Evolutionary conservation across 768 basidiomycete species (phyloP).

Genomic region (Boletus tomentosulus): DNA sequence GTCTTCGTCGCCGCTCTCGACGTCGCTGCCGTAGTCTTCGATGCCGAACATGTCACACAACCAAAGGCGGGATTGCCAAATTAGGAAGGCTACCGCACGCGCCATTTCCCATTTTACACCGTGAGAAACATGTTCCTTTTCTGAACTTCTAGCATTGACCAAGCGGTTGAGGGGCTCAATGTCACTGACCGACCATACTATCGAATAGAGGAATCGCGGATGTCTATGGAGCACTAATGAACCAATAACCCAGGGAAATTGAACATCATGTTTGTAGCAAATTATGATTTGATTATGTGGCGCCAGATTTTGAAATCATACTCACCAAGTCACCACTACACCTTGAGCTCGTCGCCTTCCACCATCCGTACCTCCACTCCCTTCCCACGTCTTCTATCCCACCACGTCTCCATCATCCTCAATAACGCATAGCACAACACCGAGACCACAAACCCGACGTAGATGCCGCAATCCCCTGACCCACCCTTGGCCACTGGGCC

Average conservation of each 20-base stretch:
- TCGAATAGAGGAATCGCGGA: too few species aligned
- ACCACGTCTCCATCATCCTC: conserved; percentile 27
- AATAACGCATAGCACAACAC: conserved; percentile 29
- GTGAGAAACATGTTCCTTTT: too few species aligned
- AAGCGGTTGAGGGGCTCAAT: too few species aligned
- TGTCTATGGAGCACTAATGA: too few species aligned
- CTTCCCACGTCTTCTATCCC: not conserved
- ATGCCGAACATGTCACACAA: conserved; percentile 59
- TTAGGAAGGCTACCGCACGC: not conserved
- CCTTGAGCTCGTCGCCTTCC: not conserved
- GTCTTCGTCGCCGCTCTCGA: conserved; percentile 50
- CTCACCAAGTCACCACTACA: not conserved
- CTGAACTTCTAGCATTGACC: too few species aligned
- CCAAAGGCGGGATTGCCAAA: not conserved
- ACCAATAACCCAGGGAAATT: too few species aligned
- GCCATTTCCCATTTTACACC: too few species aligned
- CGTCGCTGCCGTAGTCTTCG: conserved; percentile 74
- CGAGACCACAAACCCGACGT: conserved; percentile 35
- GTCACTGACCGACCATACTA: too few species aligned
- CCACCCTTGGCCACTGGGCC: conserved; percentile 44
- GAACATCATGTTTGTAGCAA: too few species aligned
- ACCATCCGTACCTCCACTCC: not conserved
- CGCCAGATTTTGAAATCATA: too few species aligned
- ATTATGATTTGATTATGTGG: too few species aligned
- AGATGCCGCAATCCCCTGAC: conserved; percentile 48